Evolutionary conservation across 345 rosid species (phyloP), one percentile per base, ranked within the genome.

Genomic region (Camelina neglecta): DNA sequence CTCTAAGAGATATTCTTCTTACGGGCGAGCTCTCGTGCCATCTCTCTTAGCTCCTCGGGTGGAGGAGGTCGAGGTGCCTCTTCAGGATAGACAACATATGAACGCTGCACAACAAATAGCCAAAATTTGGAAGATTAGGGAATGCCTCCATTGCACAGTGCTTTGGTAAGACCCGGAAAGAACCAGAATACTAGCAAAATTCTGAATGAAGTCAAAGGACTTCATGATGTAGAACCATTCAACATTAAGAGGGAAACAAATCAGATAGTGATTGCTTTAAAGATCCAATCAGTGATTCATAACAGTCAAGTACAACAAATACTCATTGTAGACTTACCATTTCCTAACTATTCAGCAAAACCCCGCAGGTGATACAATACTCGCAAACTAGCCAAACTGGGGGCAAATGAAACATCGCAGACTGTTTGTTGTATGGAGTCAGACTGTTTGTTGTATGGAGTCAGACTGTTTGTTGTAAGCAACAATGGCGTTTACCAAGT

Each of bases 11-110:
- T 41, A 35, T 83, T 77, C 75, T 65, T 83, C 84, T 85, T 78
- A 41, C 85, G 86, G 9, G 82, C 83, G 51, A 85, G 76, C 65
- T 82, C 85, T 42, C 85, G 83, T 3, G 86, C 88, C 84, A 78
- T 83, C 51, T 85, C 90, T 58, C 88, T 80, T 6, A 85, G 47
- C 73, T 86, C 88, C 44, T 86, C 88, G 0, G 90, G 86, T 5
- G 88, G 74, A 21, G 79, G 90, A 53, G 87, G 84, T 48, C 79
- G 70, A 38, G 73, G 77, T 45, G 58, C 82, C 39, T 82, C 82
- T 49, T 81, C 60, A 0, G 90, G 88, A 66, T 81, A 85, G 1
- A 81, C 86, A 23, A 85, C 72, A 74, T 85, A 80, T 6, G 78
- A 81, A 41, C 79, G 85, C 75, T 74, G 61, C 72, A 79, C 5